Base-by-base conservation (phyloP, 495 filamentous ascomycete genomes). In the Tuber magnatum region DNA sequence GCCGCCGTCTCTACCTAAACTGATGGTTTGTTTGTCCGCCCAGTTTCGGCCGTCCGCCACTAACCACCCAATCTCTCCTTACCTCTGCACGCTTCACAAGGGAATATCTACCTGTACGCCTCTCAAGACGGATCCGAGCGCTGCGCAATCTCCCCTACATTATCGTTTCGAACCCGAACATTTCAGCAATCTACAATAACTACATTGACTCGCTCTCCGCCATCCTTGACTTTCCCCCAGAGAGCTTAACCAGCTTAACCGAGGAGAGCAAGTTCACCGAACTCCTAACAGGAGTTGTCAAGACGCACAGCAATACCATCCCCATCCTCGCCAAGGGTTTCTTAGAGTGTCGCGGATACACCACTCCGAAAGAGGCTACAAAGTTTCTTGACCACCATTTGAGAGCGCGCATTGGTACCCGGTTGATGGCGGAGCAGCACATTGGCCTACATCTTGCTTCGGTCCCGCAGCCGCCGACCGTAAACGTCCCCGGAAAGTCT, bases 401-500 rank as follows among this genome's bases (percentile, higher is more conserved):
- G 39, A 90, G 95, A 28, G 94, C 95, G 5, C 88, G 95, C 74
- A 99, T 99, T 76, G 95, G 95, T 68, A 99, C 95, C 3, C 88
- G 95, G 22, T 84, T 99, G 77, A 93, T 99, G 74, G 95, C 95
- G 10, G 95, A 99, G 84, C 95, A 99, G 83, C 95, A 99, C 83
- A 91, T 99, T 73, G 94, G 94, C 28, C 86, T 98, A 24, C 95
- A 97, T 84, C 91, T 92, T 76, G 92, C 92, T 69, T 91, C 90
- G 16, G 77, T 75, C 14, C 40, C 56, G 35, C 69, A 38, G 4
- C 71, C 71, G 4, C 65, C 70, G 40, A 51, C 78, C 2, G 39
- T 78, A 18, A 74, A 70, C 44, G 74, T 72, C 51, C 77, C 72
- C 6, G 74, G 73, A 6, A 75, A 75, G n/a, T 71, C 75, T 12